Evolutionary conservation across 1,139 yeast genomes (phyloP).

Genomic region (Pichia sp.): DNA sequence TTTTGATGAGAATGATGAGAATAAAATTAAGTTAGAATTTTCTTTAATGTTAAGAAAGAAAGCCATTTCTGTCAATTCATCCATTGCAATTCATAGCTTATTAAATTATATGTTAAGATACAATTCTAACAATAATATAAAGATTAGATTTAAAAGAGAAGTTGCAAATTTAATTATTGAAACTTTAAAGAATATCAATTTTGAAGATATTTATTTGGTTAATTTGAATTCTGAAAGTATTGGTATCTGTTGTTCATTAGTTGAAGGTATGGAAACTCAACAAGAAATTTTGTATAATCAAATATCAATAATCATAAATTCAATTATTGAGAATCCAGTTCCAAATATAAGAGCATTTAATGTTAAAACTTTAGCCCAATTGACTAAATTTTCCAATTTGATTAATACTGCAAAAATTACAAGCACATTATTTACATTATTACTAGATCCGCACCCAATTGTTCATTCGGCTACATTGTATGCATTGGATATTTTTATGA

Average conservation of each 20-base stretch:
- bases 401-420: slow-evolving; percentile 35
- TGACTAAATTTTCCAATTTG: slow-evolving; percentile 45
- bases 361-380: slow-evolving; percentile 53
- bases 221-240: slow-evolving; percentile 56
- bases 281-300: slow-evolving; percentile 38
- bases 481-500: slow-evolving; percentile 51
- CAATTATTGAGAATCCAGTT: slow-evolving; percentile 52
- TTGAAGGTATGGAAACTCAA: slow-evolving; percentile 29
- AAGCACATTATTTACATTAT: slow-evolving; percentile 54
- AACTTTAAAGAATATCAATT: slow-evolving; percentile 44
- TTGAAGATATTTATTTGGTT: slow-evolving; percentile 37
- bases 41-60: slow-evolving; percentile 30
- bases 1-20: slow-evolving; percentile 9
- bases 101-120: slow-evolving; percentile 34
- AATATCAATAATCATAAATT: slow-evolving; percentile 49
- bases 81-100: slow-evolving; percentile 58
- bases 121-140: slow-evolving; percentile 19
- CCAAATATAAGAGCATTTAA: slow-evolving; percentile 65
- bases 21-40: slow-evolving; percentile 9
- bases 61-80: slow-evolving; percentile 55
- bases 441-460: slow-evolving; percentile 77
- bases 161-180: slow-evolving; percentile 50
- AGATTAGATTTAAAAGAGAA: slow-evolving; percentile 35
- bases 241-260: slow-evolving; percentile 51
- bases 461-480: slow-evolving; percentile 70